Conservation (phyloP, 1,284 basidiomycete species). For the Albatrellus sp. region DNA sequence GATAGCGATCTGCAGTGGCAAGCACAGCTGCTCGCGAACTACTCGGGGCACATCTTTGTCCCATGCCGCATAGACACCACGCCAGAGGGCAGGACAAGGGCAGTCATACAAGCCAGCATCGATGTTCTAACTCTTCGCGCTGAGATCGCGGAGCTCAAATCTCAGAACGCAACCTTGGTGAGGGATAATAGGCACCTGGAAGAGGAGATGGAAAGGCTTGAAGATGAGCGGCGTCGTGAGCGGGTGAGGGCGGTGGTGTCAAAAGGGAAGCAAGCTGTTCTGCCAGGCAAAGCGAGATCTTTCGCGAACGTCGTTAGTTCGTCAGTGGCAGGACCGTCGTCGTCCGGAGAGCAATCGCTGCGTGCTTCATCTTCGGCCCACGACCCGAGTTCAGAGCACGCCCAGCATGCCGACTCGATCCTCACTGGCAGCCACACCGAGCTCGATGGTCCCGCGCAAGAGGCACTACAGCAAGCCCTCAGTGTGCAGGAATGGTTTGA, state of each 20-base stretch:
- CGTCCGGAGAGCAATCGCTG: not conserved
- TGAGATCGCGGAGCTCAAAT: constrained; percentile 25
- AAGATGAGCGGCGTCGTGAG: constrained; percentile 18
- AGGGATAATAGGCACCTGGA: constrained; percentile 19
- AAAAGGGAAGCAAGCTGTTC: not conserved
- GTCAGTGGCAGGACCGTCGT: not conserved
- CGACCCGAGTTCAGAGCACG: not conserved
- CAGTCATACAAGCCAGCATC: constrained; percentile 35
- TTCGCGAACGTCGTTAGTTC: not conserved
- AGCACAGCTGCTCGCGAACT: constrained; percentile 45
- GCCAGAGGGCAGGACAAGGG: constrained; percentile 18
- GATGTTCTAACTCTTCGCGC: constrained; percentile 28
- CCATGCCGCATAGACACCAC: constrained; percentile 15
- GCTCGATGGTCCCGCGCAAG: too few relatives aligned
- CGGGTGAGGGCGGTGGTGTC: constrained; percentile 3
- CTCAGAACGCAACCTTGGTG: constrained; percentile 18
- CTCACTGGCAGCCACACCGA: not conserved
- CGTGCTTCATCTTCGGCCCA: not conserved
- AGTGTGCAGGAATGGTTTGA: constrained; percentile 32
- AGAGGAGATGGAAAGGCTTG: constrained; percentile 17
- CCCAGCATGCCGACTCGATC: not conserved
- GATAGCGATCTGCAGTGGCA: constrained; percentile 44
- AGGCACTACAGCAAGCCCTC: not conserved
- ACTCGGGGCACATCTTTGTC: constrained; percentile 41
- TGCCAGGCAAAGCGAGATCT: not conserved